phyloP scores from a whole-genome alignment of 176 grass and related monocot genomes.

The Secale cereale region DNA sequence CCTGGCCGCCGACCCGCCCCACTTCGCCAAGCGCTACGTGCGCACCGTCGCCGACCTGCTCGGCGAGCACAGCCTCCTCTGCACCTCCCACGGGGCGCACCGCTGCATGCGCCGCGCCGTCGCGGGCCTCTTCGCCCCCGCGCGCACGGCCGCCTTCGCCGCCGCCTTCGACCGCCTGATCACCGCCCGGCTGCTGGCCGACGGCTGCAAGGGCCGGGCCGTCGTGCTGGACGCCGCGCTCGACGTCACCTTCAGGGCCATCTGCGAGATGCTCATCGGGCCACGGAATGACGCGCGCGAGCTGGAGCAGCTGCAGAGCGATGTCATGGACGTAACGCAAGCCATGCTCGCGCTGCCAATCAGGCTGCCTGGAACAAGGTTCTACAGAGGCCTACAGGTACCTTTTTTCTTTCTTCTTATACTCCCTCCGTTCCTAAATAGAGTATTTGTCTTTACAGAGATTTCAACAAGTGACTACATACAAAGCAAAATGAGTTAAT shows the following conservation, averaged over 20 bases:
- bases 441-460: no score
- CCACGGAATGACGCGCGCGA: conserved; percentile 3
- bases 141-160: conserved; percentile 37
- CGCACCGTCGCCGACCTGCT: conserved; percentile 66
- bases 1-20: conserved; percentile 45
- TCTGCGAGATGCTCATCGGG: conserved; percentile 80
- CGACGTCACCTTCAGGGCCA: conserved; percentile 59
- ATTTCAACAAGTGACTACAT: no score
- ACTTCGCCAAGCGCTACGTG: conserved; percentile 84
- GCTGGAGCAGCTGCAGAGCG: conserved; percentile 43
- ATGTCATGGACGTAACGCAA: conserved; percentile 61
- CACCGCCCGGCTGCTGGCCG: not conserved
- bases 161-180: conserved; percentile 39
- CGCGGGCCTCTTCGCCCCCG: conserved; percentile 51
- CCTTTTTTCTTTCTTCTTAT: not conserved
- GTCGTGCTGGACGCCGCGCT: conserved; percentile 65
- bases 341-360: conserved; percentile 84
- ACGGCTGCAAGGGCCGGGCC: not conserved
- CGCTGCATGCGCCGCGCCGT: conserved; percentile 46
- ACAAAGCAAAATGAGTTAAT: no score
- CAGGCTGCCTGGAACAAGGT: conserved; percentile 63
- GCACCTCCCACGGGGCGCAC: conserved; percentile 55
- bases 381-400: conserved; percentile 61
- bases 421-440: no score
- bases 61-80: conserved; percentile 80